A percentile compares a stretch with the other conserved stretches of the same genome.
These are phyloP conservation scores for Fusarium xylarioides DNA, from an alignment of 2,329 filamentous ascomycete genomes.

Conservation along the genomic window DNA sequence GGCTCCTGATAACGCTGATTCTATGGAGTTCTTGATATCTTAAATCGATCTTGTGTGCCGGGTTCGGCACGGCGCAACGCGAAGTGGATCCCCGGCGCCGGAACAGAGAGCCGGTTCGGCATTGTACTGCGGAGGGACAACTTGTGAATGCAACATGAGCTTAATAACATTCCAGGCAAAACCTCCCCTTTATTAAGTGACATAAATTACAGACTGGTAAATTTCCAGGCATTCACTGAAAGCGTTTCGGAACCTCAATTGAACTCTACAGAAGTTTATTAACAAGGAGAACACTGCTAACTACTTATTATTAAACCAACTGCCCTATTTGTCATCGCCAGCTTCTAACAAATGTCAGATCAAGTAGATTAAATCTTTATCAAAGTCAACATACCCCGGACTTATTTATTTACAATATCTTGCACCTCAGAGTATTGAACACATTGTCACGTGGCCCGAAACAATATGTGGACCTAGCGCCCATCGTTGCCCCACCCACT, in stretches of 20 bases:
- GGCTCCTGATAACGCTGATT: fast-evolving
- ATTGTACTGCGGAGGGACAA: background rate
- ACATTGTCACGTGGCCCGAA: background rate
- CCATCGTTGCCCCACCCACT: fast-evolving
- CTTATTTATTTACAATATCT: background rate
- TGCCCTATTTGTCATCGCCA: fast-evolving
- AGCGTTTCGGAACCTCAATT: background rate
- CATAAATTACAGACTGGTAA: too few species aligned
- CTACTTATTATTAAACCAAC: too few species aligned
- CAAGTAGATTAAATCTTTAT: too few species aligned
- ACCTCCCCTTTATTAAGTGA: fast-evolving
- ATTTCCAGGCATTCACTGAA: fast-evolving
- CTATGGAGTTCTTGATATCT: background rate
- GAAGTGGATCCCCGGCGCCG: background rate
- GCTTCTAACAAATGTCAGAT: too few species aligned
- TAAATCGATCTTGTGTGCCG: background rate
- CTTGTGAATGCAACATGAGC: background rate
- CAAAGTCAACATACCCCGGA: too few species aligned
- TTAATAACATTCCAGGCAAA: fast-evolving
- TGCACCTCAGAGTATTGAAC: background rate
- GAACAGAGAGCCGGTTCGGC: background rate
- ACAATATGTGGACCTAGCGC: too few species aligned
- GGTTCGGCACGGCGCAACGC: background rate
- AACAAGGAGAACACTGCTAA: fast-evolving
- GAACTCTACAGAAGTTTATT: fast-evolving